These are phyloP conservation scores for Vararia minispora DNA, from an alignment of 768 basidiomycete species.

Conservation along the genomic window DNA sequence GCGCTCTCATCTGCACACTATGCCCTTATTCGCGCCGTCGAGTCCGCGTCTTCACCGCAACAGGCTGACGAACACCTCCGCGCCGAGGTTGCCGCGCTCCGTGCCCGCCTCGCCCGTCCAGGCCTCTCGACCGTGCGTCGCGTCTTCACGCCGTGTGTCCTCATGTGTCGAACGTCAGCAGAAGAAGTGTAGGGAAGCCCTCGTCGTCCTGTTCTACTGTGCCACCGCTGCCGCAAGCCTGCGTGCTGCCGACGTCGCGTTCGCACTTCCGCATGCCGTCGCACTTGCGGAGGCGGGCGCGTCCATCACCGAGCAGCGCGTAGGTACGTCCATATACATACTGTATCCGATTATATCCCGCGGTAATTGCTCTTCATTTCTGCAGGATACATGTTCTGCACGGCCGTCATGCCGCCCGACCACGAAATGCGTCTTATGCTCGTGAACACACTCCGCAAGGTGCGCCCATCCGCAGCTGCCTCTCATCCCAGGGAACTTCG, in stretches of 20 bases:
- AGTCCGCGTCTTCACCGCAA: constrained; percentile 44
- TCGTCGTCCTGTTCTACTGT: constrained; percentile 67
- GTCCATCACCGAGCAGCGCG: constrained; percentile 50
- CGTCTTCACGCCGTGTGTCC: background rate
- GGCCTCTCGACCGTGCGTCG: constrained; percentile 43
- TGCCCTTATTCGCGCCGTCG: constrained; percentile 60
- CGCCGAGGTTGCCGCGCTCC: constrained; percentile 46
- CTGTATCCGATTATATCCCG: background rate
- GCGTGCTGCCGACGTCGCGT: constrained; percentile 39
- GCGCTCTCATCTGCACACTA: constrained; percentile 71
- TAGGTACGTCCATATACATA: constrained; percentile 31
- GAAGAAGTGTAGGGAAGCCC: constrained; percentile 54
- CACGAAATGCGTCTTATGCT: constrained; percentile 76
- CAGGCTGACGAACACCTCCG: constrained; percentile 51
- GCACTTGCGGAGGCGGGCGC: constrained; percentile 64
- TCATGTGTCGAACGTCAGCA: constrained; percentile 18
- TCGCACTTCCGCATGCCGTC: constrained; percentile 67
- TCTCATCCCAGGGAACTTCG: background rate
- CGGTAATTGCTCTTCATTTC: background rate
- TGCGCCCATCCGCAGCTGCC: constrained; percentile 15
- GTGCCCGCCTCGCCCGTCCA: constrained; percentile 38
- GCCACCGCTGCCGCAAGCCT: constrained; percentile 33
- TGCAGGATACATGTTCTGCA: constrained; percentile 70
- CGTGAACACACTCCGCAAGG: constrained; percentile 80
- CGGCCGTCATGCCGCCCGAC: constrained; percentile 52